These are phyloP conservation scores for Plasmodium reichenowi DNA, from an alignment of 169 alveolate species.

Conservation along the genomic window DNA sequence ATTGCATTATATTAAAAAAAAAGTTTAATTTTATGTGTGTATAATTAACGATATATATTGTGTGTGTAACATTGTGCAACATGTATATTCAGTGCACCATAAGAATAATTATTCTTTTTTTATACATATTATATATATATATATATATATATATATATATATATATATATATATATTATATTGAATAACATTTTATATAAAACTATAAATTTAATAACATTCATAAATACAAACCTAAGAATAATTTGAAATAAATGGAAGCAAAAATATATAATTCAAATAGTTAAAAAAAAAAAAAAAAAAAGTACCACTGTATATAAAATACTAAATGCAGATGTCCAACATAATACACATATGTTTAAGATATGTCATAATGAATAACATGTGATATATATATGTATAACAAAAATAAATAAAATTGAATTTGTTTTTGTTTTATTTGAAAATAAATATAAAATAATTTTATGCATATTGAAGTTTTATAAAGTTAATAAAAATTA, in stretches of 20 bases:
- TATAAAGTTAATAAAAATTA: too few species aligned
- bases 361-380: constrained; percentile 37
- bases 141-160: not conserved
- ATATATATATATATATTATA: constrained; percentile 6
- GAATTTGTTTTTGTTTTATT: too few species aligned
- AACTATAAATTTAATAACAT: too few species aligned
- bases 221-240: constrained; percentile 11
- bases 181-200: not conserved
- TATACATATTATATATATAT: not conserved
- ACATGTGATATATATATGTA: constrained; percentile 5
- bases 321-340: constrained; percentile 62
- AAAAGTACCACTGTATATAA: constrained; percentile 12
- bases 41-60: constrained; percentile 20
- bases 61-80: constrained; percentile 76
- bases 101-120: constrained; percentile 20
- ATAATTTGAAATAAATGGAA: constrained; percentile 6
- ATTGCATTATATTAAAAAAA: constrained; percentile 25
- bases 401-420: too few species aligned
- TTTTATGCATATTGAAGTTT: too few species aligned
- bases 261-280: constrained; percentile 13
- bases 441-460: too few species aligned
- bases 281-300: constrained; percentile 27
- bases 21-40: constrained; percentile 48
- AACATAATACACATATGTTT: constrained; percentile 40
- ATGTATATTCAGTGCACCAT: constrained; percentile 73